Evolutionary conservation across 108 stramenopile species (phyloP), one percentile per base, ranked within the genome.

Genomic region (Discostella pseudostelligera): DNA sequence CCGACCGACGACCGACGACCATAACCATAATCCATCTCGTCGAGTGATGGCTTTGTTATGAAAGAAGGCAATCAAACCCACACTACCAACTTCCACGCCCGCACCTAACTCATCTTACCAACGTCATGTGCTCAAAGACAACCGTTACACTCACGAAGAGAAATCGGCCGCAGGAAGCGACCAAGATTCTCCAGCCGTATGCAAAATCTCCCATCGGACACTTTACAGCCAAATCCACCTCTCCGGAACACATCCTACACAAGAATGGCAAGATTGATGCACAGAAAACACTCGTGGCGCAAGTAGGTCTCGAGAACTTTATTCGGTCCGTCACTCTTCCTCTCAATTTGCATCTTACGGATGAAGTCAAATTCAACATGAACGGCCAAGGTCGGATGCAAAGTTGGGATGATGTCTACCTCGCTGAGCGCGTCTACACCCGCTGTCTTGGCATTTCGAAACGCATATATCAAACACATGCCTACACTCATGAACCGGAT

Each of bases 251-350:
- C 55, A 67, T 74, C 44, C 12, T 67, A 5, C 14, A 61, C 21
- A 74, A 74, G 26, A 56, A 74, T 40, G 21, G 43, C 26, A 56
- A 13, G 4, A 66, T 67, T 17, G 65, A 74, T 40, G 59, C 65
- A 17, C 59, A 32, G 26, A 74, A 74, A 36, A 48, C 12, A 5
- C 65, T 74, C 47, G 64, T 72, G 14, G 65, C 70, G 14, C 70
- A 71, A 59, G 70, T 60, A 11, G 76, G 76, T 19, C 70, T 78
- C 17, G 76, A 78, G 49, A 78, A 78, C 58, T 78, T 78, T 50
- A 78, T 78, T 22, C 47, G 70, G n/a, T 43, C 64, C 48, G 65
- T 78, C 20, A 46, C 65, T 7, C 57, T 49, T 22, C 65, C 70
- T 0, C 70, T 78, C 8, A 36, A 78, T 40, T 58, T 78, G 22